A percentile compares a stretch with the other conserved stretches of the same genome.
Evolutionary conservation across 2,329 filamentous ascomycete genomes (phyloP).

Genomic region (Diaporthe citrichinensis): DNA sequence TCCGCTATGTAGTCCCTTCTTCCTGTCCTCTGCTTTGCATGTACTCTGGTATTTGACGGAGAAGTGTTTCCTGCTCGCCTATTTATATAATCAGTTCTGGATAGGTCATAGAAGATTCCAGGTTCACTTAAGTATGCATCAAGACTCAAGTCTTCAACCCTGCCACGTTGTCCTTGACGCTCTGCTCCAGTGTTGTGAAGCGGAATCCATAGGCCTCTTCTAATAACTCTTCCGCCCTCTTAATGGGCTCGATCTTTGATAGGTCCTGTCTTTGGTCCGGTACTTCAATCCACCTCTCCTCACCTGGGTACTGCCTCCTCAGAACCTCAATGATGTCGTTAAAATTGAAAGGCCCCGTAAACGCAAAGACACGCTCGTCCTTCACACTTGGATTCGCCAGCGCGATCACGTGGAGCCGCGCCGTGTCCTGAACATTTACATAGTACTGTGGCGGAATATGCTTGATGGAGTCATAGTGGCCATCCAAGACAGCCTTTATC

Average conservation of each 20-base stretch:
- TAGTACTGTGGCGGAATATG: slow-evolving; percentile 54
- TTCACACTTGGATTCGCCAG: slow-evolving; percentile 60
- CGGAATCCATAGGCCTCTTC: slow-evolving; percentile 13
- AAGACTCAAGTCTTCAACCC: background rate
- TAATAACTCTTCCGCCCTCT: slow-evolving; percentile 44
- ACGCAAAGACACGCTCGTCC: slow-evolving; percentile 68
- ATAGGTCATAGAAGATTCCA: too few relatives aligned
- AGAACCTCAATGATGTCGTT: slow-evolving; percentile 53
- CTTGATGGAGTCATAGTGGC: background rate
- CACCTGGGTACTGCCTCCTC: slow-evolving; percentile 8
- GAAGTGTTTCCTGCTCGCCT: background rate
- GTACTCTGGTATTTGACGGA: too few relatives aligned
- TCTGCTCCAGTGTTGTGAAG: slow-evolving; percentile 20
- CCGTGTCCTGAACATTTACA: slow-evolving; percentile 63
- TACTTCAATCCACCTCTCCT: background rate
- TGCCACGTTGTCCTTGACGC: slow-evolving; percentile 16
- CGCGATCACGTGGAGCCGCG: slow-evolving; percentile 66
- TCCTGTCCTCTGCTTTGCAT: too few relatives aligned
- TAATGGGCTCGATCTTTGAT: slow-evolving; percentile 43
- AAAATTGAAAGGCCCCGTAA: slow-evolving; percentile 59
- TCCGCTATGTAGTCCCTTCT: background rate
- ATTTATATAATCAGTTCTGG: too few relatives aligned
- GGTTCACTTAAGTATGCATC: too few relatives aligned
- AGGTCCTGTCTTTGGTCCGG: slow-evolving; percentile 41
- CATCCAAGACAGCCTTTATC: slow-evolving; percentile 15